Evolutionary conservation across 345 rosid genomes (phyloP).

Genomic region (Carallia pectinifolia): DNA sequence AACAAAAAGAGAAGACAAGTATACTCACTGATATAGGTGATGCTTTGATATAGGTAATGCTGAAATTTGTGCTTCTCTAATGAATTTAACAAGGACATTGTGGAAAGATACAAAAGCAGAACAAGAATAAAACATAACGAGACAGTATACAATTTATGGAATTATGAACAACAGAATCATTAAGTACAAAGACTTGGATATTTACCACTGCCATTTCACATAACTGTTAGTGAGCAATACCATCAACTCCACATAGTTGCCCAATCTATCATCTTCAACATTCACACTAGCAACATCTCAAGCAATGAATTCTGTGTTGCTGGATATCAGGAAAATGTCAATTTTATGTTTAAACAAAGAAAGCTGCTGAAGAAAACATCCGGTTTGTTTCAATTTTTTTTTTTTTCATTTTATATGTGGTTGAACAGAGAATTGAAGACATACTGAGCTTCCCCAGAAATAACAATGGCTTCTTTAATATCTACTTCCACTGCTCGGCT

Average conservation of each 20-base stretch:
- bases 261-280: slow-evolving; percentile 73
- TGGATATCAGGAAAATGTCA: slow-evolving; percentile 24
- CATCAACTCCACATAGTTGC: slow-evolving; percentile 44
- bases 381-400: not conserved
- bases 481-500: slow-evolving; percentile 91
- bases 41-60: slow-evolving; percentile 10
- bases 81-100: slow-evolving; percentile 19
- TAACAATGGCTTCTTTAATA: slow-evolving; percentile 73
- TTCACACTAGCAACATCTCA: slow-evolving; percentile 92
- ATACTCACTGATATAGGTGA: too few species aligned
- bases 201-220: slow-evolving; percentile 71
- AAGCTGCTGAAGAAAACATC: not conserved
- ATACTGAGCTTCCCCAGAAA: slow-evolving; percentile 94
- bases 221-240: slow-evolving; percentile 66
- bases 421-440: slow-evolving; percentile 22
- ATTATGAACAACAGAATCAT: not conserved
- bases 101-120: slow-evolving; percentile 45
- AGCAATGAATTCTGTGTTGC: slow-evolving; percentile 87
- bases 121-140: slow-evolving; percentile 2
- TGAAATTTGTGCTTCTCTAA: slow-evolving; percentile 72
- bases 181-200: not conserved
- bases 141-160: slow-evolving; percentile 9
- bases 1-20: slow-evolving; percentile 47
- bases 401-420: slow-evolving; percentile 1
- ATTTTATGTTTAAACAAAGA: too few species aligned